Conservation (phyloP, 129 eudicot species). For the Rutidosis leptorrhynchoides region DNA sequence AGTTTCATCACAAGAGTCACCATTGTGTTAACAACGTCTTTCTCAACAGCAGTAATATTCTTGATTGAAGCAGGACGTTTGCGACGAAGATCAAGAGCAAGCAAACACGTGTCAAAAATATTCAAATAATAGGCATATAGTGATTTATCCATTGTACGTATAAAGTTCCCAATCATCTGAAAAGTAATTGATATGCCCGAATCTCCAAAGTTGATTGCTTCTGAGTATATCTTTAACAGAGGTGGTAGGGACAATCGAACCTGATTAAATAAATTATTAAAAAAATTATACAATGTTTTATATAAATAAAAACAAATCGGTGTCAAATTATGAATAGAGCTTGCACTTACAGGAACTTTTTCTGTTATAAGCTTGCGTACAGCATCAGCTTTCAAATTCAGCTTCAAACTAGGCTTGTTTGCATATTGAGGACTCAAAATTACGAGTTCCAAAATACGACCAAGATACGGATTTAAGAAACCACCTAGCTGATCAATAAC, state of each 20-base stretch:
- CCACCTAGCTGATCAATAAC: constrained; percentile 78
- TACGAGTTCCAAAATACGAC: constrained; percentile 57
- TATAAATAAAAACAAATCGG: not conserved
- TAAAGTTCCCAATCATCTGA: constrained; percentile 66
- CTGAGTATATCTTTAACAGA: constrained; percentile 50
- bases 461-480: constrained; percentile 75
- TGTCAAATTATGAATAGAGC: not conserved
- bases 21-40: constrained; percentile 58
- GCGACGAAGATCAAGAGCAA: constrained; percentile 80
- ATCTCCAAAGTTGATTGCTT: constrained; percentile 62
- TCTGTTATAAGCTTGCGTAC: constrained; percentile 64
- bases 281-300: no score
- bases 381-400: constrained; percentile 64
- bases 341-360: constrained; percentile 67
- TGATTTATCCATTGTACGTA: constrained; percentile 69
- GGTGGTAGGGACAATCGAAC: constrained; percentile 77
- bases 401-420: constrained; percentile 39
- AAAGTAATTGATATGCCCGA: constrained; percentile 57
- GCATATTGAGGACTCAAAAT: constrained; percentile 58
- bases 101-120: constrained; percentile 67
- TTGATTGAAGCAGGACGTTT: constrained; percentile 52
- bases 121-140: constrained; percentile 54
- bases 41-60: constrained; percentile 59
- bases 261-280: no score
- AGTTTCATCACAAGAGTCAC: constrained; percentile 67